Evolutionary conservation across 1,139 yeast genomes (phyloP).

Genomic region (Blastobotrys petasosporus): DNA sequence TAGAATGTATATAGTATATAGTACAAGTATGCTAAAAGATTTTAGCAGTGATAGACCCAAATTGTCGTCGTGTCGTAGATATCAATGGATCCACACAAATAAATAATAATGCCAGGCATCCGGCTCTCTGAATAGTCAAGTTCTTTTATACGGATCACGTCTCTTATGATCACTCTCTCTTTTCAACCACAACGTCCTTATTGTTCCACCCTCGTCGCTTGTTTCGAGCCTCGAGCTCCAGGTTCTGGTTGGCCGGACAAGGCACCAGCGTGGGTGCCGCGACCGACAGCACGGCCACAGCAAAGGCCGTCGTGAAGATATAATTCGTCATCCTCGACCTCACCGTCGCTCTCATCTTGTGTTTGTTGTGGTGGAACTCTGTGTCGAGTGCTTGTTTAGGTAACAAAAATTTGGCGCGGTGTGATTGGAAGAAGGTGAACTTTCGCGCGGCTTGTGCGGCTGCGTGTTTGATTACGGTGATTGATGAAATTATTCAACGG

Average conservation of each 20-base stretch:
- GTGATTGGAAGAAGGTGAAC: too few species aligned
- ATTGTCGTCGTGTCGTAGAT: too few species aligned
- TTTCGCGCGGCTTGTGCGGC: too few species aligned
- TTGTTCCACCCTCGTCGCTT: not conserved
- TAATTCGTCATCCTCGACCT: constrained; percentile 57
- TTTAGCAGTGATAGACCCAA: not conserved
- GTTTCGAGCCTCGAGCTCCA: constrained; percentile 11
- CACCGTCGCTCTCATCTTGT: constrained; percentile 46
- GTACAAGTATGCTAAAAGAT: not conserved
- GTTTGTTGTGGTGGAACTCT: constrained; percentile 33
- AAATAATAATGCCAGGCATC: not conserved
- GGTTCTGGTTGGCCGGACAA: constrained; percentile 58
- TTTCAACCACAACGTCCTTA: not conserved
- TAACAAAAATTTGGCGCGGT: too few species aligned
- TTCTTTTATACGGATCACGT: too few species aligned
- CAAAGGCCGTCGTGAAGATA: constrained; percentile 67
- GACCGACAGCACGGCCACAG: constrained; percentile 63
- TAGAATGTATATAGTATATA: constrained; percentile 2
- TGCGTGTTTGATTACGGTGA: too few species aligned
- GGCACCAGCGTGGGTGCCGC: constrained; percentile 65
- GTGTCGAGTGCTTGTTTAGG: too few species aligned
- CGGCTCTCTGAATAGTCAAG: not conserved
- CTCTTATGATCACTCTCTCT: too few species aligned
- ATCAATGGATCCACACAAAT: too few species aligned
- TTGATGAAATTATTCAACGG: too few species aligned